Conservation (phyloP, 176 grass and related monocot genomes). For the Oryza punctata region DNA sequence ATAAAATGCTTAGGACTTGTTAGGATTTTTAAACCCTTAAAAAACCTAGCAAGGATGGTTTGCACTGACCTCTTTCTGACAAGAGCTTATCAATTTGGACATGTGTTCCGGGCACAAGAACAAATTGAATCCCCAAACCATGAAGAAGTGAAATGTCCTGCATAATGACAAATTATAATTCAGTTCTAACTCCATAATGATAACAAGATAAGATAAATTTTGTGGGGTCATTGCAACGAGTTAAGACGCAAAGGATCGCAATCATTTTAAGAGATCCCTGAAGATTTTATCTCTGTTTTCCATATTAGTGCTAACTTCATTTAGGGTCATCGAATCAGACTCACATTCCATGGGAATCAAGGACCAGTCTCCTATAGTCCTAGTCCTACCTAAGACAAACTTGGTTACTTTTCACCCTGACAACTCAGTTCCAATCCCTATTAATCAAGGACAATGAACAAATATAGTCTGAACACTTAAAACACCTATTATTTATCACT, state of each 20-base stretch:
- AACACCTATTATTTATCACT: too few species aligned
- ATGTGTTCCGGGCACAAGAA: constrained; percentile 87
- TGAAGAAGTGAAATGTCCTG: constrained; percentile 97
- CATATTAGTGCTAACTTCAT: background rate
- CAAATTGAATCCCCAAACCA: constrained; percentile 95
- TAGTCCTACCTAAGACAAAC: background rate
- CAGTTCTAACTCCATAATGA: background rate
- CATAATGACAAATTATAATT: constrained; percentile 19
- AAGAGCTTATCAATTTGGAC: constrained; percentile 84
- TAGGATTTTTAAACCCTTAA: background rate
- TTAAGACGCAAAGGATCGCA: background rate
- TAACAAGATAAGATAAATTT: constrained; percentile 17
- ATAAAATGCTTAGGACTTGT: background rate
- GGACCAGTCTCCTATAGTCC: background rate
- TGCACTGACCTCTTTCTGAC: constrained; percentile 67
- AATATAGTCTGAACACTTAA: background rate
- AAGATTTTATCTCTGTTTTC: background rate
- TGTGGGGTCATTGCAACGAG: background rate
- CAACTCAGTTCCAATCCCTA: background rate
- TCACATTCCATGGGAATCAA: background rate
- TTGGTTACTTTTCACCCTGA: background rate
- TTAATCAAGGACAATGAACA: background rate
- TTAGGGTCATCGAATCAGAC: background rate
- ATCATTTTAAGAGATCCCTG: background rate
- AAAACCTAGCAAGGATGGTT: background rate